phyloP scores from a whole-genome alignment of 345 rosid genomes.

The Acer yangbiense region DNA sequence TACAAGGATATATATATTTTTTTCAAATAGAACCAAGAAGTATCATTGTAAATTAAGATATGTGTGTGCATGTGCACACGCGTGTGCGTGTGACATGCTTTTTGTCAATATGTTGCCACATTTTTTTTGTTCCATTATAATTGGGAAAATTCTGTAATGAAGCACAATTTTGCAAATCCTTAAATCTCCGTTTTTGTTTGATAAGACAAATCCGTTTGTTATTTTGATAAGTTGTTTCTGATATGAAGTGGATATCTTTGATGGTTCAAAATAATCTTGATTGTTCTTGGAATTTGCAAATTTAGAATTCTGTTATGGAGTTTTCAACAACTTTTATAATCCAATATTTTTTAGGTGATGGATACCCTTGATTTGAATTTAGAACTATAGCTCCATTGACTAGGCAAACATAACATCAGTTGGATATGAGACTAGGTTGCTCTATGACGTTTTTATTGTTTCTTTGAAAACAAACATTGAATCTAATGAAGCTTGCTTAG shows the following conservation, averaged over 20 bases:
- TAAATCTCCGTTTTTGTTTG: background rate
- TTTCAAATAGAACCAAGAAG: too few species aligned
- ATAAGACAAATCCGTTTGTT: background rate
- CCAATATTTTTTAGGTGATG: background rate
- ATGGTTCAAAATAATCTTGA: constrained; percentile 1
- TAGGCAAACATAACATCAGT: background rate
- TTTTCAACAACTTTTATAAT: background rate
- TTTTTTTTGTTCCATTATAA: background rate
- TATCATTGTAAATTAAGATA: too few species aligned
- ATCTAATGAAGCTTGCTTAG: background rate
- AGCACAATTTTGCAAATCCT: too few species aligned
- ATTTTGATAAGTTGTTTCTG: background rate
- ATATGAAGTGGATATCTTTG: background rate
- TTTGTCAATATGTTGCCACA: background rate
- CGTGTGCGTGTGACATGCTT: background rate
- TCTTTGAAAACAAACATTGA: background rate
- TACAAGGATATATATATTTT: too few species aligned
- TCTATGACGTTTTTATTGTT: background rate
- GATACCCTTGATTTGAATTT: background rate
- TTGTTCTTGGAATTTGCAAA: background rate
- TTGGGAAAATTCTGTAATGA: background rate
- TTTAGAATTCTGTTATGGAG: background rate
- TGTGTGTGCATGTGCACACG: too few species aligned
- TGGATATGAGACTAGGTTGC: background rate
- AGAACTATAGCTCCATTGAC: background rate